These are phyloP conservation scores for Eucalyptus pauciflora DNA, from an alignment of 345 rosid species.

Conservation along the genomic window DNA sequence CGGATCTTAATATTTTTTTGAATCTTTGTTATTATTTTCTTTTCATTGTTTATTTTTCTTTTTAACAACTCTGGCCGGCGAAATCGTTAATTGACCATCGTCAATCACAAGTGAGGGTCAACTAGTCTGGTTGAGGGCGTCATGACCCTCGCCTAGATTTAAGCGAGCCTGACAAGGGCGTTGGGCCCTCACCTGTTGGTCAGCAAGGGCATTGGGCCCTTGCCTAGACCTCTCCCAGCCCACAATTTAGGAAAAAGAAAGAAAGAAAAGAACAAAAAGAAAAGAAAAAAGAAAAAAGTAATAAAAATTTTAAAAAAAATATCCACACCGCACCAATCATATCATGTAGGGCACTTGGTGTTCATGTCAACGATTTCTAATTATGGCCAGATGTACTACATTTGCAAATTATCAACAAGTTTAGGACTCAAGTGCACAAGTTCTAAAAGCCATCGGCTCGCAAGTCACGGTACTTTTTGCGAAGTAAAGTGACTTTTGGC, in stretches of 20 bases:
- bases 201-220: background rate
- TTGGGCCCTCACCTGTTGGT: no score
- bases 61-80: background rate
- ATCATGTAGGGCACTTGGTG: no score
- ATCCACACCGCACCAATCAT: fast-evolving
- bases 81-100: background rate
- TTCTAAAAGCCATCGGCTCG: fast-evolving
- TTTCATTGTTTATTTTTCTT: no score
- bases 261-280: no score
- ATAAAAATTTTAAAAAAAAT: fast-evolving
- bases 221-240: fast-evolving
- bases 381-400: no score
- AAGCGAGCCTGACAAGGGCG: background rate
- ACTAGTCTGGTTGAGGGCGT: background rate
- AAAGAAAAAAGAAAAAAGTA: no score
- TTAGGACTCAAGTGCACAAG: no score
- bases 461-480: background rate
- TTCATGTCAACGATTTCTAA: no score
- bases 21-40: no score
- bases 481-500: no score
- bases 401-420: no score
- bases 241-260: background rate
- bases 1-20: no score
- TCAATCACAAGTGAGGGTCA: background rate
- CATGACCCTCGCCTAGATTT: background rate